phyloP scores from a whole-genome alignment of 2,329 filamentous ascomycete species.

The Elsinoe ampelina region DNA sequence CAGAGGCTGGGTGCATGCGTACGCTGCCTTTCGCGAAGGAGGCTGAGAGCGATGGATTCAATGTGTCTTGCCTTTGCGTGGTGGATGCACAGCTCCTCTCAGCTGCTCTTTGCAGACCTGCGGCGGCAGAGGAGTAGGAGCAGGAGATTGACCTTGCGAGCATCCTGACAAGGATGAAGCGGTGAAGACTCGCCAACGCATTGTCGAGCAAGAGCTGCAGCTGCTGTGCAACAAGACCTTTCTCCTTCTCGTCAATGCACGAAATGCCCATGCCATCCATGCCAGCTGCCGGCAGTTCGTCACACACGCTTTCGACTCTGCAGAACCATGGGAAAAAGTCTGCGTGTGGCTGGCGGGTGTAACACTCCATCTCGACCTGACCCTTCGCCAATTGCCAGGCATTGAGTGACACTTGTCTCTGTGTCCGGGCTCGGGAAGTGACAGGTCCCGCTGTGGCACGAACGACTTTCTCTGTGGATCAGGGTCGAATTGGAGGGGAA shows the following conservation, averaged over 20 bases:
- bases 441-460: not conserved
- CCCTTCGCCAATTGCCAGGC: not conserved
- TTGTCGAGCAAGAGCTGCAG: not conserved
- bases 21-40: not conserved
- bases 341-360: slow-evolving; percentile 1
- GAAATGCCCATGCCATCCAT: not conserved
- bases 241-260: not conserved
- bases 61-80: not conserved
- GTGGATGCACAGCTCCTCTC: not conserved
- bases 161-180: not conserved
- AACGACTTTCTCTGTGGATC: not conserved
- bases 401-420: not conserved
- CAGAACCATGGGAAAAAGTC: no score
- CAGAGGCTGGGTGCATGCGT: not conserved
- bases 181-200: not conserved
- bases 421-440: not conserved
- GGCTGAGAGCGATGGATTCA: not conserved
- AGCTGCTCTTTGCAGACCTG: no score
- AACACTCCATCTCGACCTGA: not conserved
- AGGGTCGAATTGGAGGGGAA: not conserved
- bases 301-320: not conserved
- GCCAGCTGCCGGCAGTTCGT: not conserved
- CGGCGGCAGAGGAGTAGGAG: no score
- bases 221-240: not conserved
- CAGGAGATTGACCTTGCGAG: no score